phyloP scores from a whole-genome alignment of 345 rosid species.

The Ceriops decandra region DNA sequence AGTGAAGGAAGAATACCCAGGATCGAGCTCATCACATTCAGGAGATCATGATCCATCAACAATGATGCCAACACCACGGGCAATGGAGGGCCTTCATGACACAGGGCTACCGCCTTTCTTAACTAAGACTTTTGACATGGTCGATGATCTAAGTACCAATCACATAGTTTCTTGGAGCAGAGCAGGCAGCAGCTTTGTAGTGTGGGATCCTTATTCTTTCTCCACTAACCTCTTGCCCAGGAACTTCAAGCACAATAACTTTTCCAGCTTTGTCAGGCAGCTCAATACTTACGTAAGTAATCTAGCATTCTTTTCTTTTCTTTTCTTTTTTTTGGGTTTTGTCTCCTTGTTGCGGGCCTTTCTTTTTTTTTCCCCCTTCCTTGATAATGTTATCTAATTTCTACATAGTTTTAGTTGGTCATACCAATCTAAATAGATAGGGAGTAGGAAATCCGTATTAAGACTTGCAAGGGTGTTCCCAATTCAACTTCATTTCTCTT shows the following conservation, averaged over 20 bases:
- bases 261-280: conserved; percentile 38
- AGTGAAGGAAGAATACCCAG: conserved; percentile 44
- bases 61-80: conserved; percentile 37
- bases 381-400: too few relatives aligned
- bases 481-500: too few relatives aligned
- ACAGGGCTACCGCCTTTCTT: conserved; percentile 33
- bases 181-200: conserved; percentile 30
- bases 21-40: conserved; percentile 20
- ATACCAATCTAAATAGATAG: too few relatives aligned
- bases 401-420: too few relatives aligned
- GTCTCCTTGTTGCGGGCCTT: too few relatives aligned
- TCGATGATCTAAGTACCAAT: conserved; percentile 21
- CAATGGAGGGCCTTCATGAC: conserved; percentile 74
- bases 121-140: conserved; percentile 33
- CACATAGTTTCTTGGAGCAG: conserved; percentile 28
- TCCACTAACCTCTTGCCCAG: conserved; percentile 24
- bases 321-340: neutral
- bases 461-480: too few relatives aligned
- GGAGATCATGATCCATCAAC: conserved; percentile 14
- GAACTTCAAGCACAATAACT: conserved; percentile 29
- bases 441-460: too few relatives aligned
- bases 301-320: neutral
- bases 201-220: conserved; percentile 29
- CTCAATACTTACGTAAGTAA: conserved; percentile 33
- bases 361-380: neutral